These are phyloP conservation scores for Elaeagnus macrophylla DNA, from an alignment of 306 rosid species.

Conservation along the genomic window DNA sequence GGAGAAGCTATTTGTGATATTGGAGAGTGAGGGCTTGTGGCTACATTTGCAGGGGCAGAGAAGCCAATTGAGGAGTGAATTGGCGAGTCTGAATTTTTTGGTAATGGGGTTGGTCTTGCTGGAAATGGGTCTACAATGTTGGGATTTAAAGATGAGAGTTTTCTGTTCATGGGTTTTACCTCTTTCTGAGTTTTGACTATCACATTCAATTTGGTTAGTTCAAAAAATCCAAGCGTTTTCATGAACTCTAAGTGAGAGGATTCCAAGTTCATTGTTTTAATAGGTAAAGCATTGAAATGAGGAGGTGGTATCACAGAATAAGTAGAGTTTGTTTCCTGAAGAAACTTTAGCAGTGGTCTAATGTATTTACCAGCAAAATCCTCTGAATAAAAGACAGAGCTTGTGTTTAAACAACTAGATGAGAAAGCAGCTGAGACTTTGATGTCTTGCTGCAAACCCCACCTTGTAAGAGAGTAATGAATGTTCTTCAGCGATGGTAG, in stretches of 20 bases:
- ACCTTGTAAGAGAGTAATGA: constrained; percentile 57
- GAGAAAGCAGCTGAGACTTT: constrained; percentile 51
- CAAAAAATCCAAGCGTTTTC: constrained; percentile 46
- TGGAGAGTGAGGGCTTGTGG: constrained; percentile 43
- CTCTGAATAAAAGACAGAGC: constrained; percentile 16
- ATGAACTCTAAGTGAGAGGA: constrained; percentile 39
- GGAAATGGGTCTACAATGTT: constrained; percentile 32
- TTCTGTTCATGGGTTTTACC: constrained; percentile 31
- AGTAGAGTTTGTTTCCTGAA: constrained; percentile 48
- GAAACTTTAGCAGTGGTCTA: constrained; percentile 39
- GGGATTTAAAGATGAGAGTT: constrained; percentile 40
- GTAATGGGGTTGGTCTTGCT: constrained; percentile 46
- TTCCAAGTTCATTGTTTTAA: constrained; percentile 30
- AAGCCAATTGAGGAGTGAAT: constrained; percentile 36
- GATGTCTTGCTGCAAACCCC: constrained; percentile 74
- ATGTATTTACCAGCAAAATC: constrained; percentile 26
- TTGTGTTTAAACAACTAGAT: constrained; percentile 25
- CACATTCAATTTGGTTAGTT: constrained; percentile 30
- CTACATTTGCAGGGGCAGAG: constrained; percentile 37
- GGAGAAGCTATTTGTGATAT: constrained; percentile 26
- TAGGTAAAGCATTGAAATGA: constrained; percentile 29
- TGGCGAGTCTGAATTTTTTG: constrained; percentile 49
- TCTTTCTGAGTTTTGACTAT: constrained; percentile 17
- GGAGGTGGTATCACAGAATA: constrained; percentile 34
- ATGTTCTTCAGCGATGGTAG: constrained; percentile 55